Conservation (phyloP, 345 rosid species). For the Salix udensis region DNA sequence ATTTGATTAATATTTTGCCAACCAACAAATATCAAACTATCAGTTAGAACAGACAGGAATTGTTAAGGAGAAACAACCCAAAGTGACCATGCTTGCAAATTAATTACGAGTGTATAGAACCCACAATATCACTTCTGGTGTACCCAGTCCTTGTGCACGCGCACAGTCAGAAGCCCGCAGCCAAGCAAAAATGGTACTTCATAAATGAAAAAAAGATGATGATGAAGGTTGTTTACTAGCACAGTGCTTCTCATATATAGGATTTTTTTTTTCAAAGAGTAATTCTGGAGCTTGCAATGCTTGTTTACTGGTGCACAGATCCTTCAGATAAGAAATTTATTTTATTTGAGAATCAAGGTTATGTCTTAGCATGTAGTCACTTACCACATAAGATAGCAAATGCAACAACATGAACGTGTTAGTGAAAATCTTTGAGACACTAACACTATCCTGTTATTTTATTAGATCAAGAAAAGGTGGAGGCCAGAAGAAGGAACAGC, state of each 20-base stretch:
- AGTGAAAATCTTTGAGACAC: background rate
- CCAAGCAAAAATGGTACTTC: background rate
- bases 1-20: background rate
- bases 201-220: background rate
- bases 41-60: background rate
- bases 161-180: background rate
- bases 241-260: background rate
- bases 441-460: background rate
- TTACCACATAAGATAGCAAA: background rate
- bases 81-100: background rate
- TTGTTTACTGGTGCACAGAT: background rate
- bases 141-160: background rate
- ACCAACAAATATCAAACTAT: background rate
- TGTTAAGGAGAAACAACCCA: background rate
- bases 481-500: background rate
- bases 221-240: background rate
- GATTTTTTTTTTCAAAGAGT: background rate
- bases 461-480: background rate
- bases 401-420: background rate
- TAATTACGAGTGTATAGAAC: background rate
- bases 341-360: background rate
- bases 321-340: background rate
- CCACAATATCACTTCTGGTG: background rate
- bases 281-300: background rate
- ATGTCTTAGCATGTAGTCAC: background rate